A percentile compares a stretch with the other conserved stretches of the same genome.
phyloP scores from a whole-genome alignment of 1,139 yeast species.

The Hanseniaspora sp. region DNA sequence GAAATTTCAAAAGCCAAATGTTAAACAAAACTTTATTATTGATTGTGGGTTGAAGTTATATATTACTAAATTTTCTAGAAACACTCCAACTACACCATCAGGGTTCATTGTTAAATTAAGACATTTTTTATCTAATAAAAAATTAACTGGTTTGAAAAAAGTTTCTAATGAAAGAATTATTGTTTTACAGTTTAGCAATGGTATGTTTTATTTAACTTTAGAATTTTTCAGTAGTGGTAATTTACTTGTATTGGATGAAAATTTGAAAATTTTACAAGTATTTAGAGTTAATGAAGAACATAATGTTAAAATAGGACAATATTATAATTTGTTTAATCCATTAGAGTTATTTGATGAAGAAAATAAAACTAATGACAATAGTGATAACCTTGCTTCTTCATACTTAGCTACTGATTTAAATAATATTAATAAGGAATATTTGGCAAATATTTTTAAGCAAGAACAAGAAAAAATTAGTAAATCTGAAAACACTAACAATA shows the following conservation, averaged over 20 bases:
- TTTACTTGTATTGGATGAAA: slow-evolving; percentile 61
- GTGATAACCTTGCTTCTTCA: slow-evolving; percentile 14
- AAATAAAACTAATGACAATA: neutral
- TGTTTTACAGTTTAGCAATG: slow-evolving; percentile 73
- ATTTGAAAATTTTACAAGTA: slow-evolving; percentile 55
- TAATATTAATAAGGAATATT: slow-evolving; percentile 30
- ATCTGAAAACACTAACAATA: slow-evolving; percentile 29
- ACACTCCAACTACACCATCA: slow-evolving; percentile 70
- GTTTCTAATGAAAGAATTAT: slow-evolving; percentile 69
- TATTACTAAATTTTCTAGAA: slow-evolving; percentile 67
- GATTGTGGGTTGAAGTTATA: slow-evolving; percentile 84
- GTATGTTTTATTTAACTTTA: slow-evolving; percentile 62
- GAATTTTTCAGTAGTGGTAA: slow-evolving; percentile 96
- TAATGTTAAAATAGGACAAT: slow-evolving; percentile 59
- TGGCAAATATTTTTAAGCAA: slow-evolving; percentile 41
- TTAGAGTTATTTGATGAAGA: slow-evolving; percentile 34
- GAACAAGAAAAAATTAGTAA: slow-evolving; percentile 31
- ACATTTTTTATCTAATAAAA: slow-evolving; percentile 70
- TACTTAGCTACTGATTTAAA: slow-evolving; percentile 12
- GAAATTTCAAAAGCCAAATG: slow-evolving; percentile 75
- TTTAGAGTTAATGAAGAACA: slow-evolving; percentile 71
- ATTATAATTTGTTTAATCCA: slow-evolving; percentile 50
- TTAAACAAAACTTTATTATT: slow-evolving; percentile 60
- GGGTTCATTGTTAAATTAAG: slow-evolving; percentile 76
- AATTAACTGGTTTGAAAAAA: slow-evolving; percentile 63